Evolutionary conservation across 139 green algal genomes (phyloP), one percentile per base, ranked within the genome.

Genomic region (Marvania coccoides): DNA sequence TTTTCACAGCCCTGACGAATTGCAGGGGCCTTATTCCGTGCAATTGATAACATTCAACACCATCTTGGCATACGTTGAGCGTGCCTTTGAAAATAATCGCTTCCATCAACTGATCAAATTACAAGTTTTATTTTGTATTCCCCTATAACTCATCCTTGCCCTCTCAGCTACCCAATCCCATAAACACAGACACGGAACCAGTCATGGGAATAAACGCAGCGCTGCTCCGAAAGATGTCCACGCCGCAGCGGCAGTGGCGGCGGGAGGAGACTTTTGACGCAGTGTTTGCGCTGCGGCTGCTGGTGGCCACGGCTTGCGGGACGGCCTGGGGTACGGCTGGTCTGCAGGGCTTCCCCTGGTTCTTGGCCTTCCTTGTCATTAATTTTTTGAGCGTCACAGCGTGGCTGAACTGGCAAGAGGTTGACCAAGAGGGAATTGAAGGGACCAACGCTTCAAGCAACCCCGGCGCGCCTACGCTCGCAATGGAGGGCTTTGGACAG

Each of bases 391-490:
- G 67, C 36, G 60, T 61, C 42, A 73, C 57, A 6, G 47, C 64
- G 4, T 74, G 69, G 55, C 54, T 80, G 4, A 33, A 45, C 34
- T 73, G 38, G 58, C 70, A 73, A 38, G 42, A n/a, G 38, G 64
- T 80, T 54, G 70, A 79, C 31, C 31, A 58, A 36, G 45, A 60
- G 2, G 61, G 76, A 15, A 71, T 67, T 58, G 72, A 66, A 45
- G 47, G 39, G 46, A 40, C 55, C n/a, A 58, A 79, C 3, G n/a
- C n/a, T n/a, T n/a, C n/a, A n/a, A n/a, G n/a, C n/a, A 61, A 58
- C 24, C 46, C 37, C 24, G 45, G 6, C 24, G 38, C 45, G 34
- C 51, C 35, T 48, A 62, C 40, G 34, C 56, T 69, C 24, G 42
- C 33, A 0, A 65, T 63, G 3, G 71, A 80, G 58, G 73, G 70